Evolutionary conservation across 176 grass and related monocot species (phyloP).

Genomic region (Guadua angustifolia): DNA sequence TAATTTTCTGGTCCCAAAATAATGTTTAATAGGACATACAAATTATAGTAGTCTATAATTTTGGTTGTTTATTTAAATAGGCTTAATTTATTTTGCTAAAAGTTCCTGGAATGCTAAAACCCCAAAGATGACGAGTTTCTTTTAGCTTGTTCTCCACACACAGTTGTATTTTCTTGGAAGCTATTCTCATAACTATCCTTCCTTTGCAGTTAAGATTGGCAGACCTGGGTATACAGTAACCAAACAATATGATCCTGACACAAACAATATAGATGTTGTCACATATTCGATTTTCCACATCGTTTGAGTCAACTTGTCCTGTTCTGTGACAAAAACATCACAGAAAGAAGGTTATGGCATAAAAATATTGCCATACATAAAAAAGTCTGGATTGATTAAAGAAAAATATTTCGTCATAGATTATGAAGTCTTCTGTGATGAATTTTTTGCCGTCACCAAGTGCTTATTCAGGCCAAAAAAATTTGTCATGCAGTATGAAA

Average conservation of each 20-base stretch:
- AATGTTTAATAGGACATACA: not conserved
- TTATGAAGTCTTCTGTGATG: too few species aligned
- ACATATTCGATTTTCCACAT: too few species aligned
- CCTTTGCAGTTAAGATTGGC: conserved; percentile 89
- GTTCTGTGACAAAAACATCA: too few species aligned
- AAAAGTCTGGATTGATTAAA: too few species aligned
- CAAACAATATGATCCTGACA: conserved; percentile 90
- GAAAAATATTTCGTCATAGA: too few species aligned
- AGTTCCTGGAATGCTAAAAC: conserved; percentile 1
- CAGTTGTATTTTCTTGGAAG: not conserved
- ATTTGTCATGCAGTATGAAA: too few species aligned
- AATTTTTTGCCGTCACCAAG: too few species aligned
- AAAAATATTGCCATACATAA: too few species aligned
- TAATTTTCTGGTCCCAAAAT: conserved; percentile 1
- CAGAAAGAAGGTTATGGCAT: too few species aligned
- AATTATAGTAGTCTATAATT: not conserved
- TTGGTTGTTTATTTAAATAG: not conserved
- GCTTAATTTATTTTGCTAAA: not conserved
- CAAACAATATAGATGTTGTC: too few species aligned
- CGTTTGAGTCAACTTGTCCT: too few species aligned
- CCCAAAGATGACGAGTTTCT: not conserved
- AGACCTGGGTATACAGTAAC: conserved; percentile 90
- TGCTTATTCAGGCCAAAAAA: too few species aligned
- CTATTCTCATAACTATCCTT: conserved; percentile 40
- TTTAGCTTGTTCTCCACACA: not conserved